Conservation (phyloP, 306 rosid species). For the Dalbergia cultrata region DNA sequence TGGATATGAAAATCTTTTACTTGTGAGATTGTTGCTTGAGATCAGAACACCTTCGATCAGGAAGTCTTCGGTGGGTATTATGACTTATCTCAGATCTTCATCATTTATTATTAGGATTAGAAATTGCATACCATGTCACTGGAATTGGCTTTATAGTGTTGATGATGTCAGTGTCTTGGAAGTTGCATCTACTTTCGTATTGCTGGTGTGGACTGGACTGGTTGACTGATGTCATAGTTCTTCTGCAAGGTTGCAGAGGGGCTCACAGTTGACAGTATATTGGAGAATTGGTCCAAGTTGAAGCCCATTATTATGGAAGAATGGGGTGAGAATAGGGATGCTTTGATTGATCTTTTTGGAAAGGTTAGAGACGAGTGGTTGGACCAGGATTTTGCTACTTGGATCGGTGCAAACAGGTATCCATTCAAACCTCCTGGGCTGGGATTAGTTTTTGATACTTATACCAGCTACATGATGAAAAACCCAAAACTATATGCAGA, state of each 20-base stretch:
- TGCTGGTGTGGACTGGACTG: conserved; percentile 22
- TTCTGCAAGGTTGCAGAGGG: conserved; percentile 85
- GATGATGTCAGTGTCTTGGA: conserved; percentile 17
- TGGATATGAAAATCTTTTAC: conserved; percentile 87
- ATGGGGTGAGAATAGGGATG: conserved; percentile 85
- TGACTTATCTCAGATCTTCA: conserved; percentile 30
- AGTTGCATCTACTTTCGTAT: conserved; percentile 39
- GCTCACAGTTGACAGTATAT: conserved; percentile 76
- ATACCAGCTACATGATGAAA: background rate
- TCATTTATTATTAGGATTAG: conserved; percentile 22
- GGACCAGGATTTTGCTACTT: conserved; percentile 73
- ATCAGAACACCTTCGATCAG: conserved; percentile 67
- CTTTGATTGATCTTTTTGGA: conserved; percentile 75
- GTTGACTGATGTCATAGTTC: conserved; percentile 45
- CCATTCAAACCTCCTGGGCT: conserved; percentile 24
- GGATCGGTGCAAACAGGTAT: conserved; percentile 97
- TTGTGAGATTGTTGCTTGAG: conserved; percentile 90
- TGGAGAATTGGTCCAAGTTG: conserved; percentile 86
- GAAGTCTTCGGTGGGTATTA: conserved; percentile 78
- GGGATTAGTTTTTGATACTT: conserved; percentile 12
- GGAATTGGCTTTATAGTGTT: conserved; percentile 20
- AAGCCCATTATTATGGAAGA: conserved; percentile 83
- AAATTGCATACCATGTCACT: conserved; percentile 1
- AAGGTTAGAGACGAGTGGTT: conserved; percentile 94
- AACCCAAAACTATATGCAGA: conserved; percentile 1